Evolutionary conservation across 768 basidiomycete genomes (phyloP), one percentile per base, ranked within the genome.

Genomic region (Tephrocybe sp.): DNA sequence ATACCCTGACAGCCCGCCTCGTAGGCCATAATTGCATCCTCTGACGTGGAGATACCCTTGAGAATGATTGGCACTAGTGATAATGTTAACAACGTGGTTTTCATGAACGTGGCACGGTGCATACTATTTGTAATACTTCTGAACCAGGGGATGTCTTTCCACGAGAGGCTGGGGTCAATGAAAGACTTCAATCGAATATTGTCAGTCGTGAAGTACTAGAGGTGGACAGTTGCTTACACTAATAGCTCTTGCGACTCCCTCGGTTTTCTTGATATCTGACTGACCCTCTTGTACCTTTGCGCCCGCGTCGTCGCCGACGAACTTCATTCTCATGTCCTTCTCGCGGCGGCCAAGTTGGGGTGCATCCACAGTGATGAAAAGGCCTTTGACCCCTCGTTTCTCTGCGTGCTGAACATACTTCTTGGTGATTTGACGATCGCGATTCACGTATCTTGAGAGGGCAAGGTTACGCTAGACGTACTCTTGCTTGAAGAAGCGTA

Each of bases 331-430:
- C 93, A 98, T 96, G 61, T 98, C 95, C 81, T 72, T 93, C 65
- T 94, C 92, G 48, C 94, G 79, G 7, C 92, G 80, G 35, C 95
- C 96, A 7, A 98, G 82, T 57, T 96, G 92, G 9, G 96, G 95
- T 0, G 95, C 96, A 69, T 98, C 96, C 26, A 98, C 95, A 0
- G 95, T 97, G 65, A 98, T 96, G 68, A 98, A 97, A 13, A 97
- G 71, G 1, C 78, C 95, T 65, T 93, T 94, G 62, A 98, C 79
- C 3, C 95, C 94, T 25, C 92, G 81, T 57, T 78, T 74, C 68
- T 94, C 92, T 2, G 94, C 96, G 56, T 95, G 91, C 56, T 89
- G 82, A 1, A 97, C 89, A 49, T 92, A 83, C 52, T 83, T 81
- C 66, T 86, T 84, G 9, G 94, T 96, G 53, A 92, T 82, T 31